These are phyloP conservation scores for Amanita muscaria DNA, from an alignment of 768 basidiomycete genomes.

Conservation along the genomic window DNA sequence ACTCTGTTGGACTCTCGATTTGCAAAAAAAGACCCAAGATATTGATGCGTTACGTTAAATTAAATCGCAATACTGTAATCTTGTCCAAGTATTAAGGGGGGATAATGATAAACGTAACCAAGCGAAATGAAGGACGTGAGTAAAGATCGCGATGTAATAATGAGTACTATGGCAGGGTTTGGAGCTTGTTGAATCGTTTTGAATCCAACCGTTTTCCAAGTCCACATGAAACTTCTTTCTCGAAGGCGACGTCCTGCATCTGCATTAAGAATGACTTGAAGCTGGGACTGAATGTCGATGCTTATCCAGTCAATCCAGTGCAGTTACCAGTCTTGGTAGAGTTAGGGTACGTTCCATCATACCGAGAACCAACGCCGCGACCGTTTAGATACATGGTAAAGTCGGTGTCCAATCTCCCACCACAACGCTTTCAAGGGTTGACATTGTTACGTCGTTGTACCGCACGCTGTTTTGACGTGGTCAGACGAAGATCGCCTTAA, in stretches of 20 bases:
- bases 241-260: slow-evolving; percentile 66
- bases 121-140: no score
- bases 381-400: slow-evolving; percentile 83
- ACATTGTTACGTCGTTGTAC: no score
- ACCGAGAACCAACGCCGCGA: slow-evolving; percentile 59
- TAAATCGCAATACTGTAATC: no score
- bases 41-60: no score
- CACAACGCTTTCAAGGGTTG: slow-evolving; percentile 43
- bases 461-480: slow-evolving; percentile 58
- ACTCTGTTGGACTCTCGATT: no score
- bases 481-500: slow-evolving; percentile 26
- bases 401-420: slow-evolving; percentile 90
- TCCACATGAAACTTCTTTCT: slow-evolving; percentile 79
- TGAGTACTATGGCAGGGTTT: slow-evolving; percentile 60
- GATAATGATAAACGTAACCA: no score
- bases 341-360: slow-evolving; percentile 55
- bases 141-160: no score
- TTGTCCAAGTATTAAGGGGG: no score
- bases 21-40: no score
- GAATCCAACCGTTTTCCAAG: slow-evolving; percentile 91
- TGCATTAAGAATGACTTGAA: slow-evolving; percentile 80
- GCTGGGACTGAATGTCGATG: slow-evolving; percentile 57
- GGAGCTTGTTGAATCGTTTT: slow-evolving; percentile 39
- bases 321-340: slow-evolving; percentile 69
- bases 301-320: slow-evolving; percentile 59